These are phyloP conservation scores for Triticum dicoccoides DNA, from an alignment of 176 grass and related monocot species.

Conservation along the genomic window DNA sequence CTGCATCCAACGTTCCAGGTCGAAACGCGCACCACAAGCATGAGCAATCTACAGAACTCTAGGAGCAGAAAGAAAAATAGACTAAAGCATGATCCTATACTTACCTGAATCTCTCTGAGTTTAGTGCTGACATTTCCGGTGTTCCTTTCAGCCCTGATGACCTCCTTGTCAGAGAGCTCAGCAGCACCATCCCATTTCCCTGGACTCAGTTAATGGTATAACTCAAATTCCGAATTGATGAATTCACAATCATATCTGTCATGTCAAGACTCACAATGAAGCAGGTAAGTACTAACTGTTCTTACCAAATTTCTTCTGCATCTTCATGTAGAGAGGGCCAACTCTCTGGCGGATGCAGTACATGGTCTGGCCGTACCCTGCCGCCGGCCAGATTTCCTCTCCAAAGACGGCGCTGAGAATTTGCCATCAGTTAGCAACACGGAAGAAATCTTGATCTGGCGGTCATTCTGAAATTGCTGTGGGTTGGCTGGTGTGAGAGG, in stretches of 20 bases:
- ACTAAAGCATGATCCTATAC: neutral
- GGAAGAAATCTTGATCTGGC: neutral
- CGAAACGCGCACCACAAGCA: neutral
- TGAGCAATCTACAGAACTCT: neutral
- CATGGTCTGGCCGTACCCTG: slow-evolving; percentile 95
- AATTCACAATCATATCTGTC: neutral
- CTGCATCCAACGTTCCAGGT: slow-evolving; percentile 33
- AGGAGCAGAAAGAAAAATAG: neutral
- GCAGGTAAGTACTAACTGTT: neutral
- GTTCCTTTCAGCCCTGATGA: slow-evolving; percentile 94
- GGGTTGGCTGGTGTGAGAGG: neutral
- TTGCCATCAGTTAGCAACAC: neutral
- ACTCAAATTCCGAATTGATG: neutral
- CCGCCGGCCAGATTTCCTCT: slow-evolving; percentile 87
- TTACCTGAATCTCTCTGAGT: slow-evolving; percentile 91
- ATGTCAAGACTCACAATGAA: neutral
- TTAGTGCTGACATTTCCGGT: slow-evolving; percentile 79
- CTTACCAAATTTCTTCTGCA: slow-evolving; percentile 82
- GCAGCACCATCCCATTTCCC: slow-evolving; percentile 45
- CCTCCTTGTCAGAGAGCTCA: slow-evolving; percentile 92
- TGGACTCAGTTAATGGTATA: slow-evolving; percentile 24
- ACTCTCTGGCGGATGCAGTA: slow-evolving; percentile 87
- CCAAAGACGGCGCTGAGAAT: slow-evolving; percentile 76
- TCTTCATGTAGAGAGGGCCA: slow-evolving; percentile 80
- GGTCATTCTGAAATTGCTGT: neutral